Conservation (phyloP, 495 filamentous ascomycete genomes). For the Podospora didyma region DNA sequence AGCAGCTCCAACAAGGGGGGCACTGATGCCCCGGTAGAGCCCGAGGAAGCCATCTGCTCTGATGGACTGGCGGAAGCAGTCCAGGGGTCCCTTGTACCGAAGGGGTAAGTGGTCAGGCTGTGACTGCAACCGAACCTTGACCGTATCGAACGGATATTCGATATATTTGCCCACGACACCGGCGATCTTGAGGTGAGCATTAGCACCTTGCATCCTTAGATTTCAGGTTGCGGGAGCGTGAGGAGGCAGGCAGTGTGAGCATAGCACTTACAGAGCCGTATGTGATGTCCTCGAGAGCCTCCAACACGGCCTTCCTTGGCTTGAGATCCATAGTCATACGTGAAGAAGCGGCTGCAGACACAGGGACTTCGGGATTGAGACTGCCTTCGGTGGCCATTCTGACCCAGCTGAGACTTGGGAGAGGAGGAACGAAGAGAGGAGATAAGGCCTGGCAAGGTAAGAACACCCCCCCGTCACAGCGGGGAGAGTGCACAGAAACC, state of each 20-base stretch:
- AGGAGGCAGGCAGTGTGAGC: neutral
- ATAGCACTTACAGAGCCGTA: slow-evolving; percentile 72
- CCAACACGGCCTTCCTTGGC: slow-evolving; percentile 47
- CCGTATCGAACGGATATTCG: slow-evolving; percentile 97
- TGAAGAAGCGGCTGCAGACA: slow-evolving; percentile 11
- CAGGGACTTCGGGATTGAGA: slow-evolving; percentile 7
- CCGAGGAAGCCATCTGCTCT: slow-evolving; percentile 69
- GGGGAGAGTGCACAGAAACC: neutral
- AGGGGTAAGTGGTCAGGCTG: slow-evolving; percentile 81
- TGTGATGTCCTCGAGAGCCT: slow-evolving; percentile 73
- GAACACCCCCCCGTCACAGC: slow-evolving; percentile 1
- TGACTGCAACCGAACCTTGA: slow-evolving; percentile 79
- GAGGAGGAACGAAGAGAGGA: slow-evolving; percentile 1
- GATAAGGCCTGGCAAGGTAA: too few relatives aligned
- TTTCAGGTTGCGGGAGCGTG: neutral
- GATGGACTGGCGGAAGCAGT: slow-evolving; percentile 88
- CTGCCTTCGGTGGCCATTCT: slow-evolving; percentile 12
- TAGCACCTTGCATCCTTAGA: neutral
- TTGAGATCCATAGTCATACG: slow-evolving; percentile 9
- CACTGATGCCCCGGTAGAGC: slow-evolving; percentile 90
- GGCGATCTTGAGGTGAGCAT: slow-evolving; percentile 54
- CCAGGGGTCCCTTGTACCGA: slow-evolving; percentile 80
- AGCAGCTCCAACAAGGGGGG: slow-evolving; percentile 86
- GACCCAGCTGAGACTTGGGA: neutral
- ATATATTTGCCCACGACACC: slow-evolving; percentile 92